These are phyloP conservation scores for Miamiensis avidus DNA, from an alignment of 169 alveolate genomes.

Conservation along the genomic window DNA sequence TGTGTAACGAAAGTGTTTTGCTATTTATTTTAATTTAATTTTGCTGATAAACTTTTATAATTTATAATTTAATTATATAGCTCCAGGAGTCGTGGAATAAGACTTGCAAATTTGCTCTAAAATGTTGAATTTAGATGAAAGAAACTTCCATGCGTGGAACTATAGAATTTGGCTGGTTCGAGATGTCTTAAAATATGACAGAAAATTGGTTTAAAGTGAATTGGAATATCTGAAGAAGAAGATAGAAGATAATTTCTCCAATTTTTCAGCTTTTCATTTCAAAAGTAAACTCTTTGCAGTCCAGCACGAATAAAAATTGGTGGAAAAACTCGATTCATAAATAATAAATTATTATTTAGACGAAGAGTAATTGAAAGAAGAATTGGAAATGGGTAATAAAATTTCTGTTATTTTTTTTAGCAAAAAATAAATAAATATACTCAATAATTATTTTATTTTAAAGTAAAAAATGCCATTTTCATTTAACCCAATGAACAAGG, in stretches of 20 bases:
- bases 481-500: constrained; percentile 52
- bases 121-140: constrained; percentile 39
- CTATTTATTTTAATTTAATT: too few relatives aligned
- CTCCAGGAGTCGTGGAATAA: constrained; percentile 11
- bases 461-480: constrained; percentile 40
- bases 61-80: not conserved
- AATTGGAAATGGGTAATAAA: constrained; percentile 19
- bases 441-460: too few relatives aligned
- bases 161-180: constrained; percentile 42
- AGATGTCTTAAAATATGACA: not conserved
- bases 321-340: not conserved
- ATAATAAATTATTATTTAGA: too few relatives aligned
- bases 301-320: constrained; percentile 2
- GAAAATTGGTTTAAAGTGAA: constrained; percentile 18
- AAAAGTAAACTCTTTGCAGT: constrained; percentile 23
- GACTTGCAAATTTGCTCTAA: constrained; percentile 36
- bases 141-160: constrained; percentile 53
- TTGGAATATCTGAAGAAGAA: constrained; percentile 27
- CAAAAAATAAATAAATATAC: too few relatives aligned
- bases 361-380: not conserved
- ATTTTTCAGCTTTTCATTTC: constrained; percentile 47
- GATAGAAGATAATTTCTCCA: constrained; percentile 39
- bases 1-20: not conserved
- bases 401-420: too few relatives aligned
- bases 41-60: not conserved